Conservation (phyloP, 164 flowering plant genomes). For the Annona cherimola region DNA sequence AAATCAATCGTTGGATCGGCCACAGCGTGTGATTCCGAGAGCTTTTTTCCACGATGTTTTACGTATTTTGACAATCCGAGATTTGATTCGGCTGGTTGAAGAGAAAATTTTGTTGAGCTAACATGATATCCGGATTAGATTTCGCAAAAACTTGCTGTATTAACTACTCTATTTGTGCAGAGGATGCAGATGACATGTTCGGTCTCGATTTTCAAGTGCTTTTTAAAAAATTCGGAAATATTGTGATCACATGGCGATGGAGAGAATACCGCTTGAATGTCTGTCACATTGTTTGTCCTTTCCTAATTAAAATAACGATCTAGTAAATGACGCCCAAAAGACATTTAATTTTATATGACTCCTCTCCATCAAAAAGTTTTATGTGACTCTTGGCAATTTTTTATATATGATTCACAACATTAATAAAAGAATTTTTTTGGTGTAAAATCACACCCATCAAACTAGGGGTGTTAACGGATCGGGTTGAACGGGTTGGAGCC, state of each 20-base stretch:
- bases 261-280: conserved; percentile 7
- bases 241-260: background rate
- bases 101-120: too few species aligned
- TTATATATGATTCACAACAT: too few species aligned
- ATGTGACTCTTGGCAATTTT: too few species aligned
- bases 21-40: background rate
- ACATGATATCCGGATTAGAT: background rate
- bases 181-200: background rate
- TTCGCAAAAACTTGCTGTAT: background rate
- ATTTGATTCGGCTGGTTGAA: background rate
- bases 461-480: too few species aligned
- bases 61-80: background rate
- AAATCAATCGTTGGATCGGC: background rate
- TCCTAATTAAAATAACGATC: too few species aligned
- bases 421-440: too few species aligned
- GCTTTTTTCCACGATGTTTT: background rate
- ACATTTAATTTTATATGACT: too few species aligned
- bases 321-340: too few species aligned
- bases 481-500: too few species aligned
- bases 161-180: too few species aligned
- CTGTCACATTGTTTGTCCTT: background rate
- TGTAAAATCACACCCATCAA: too few species aligned
- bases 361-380: too few species aligned
- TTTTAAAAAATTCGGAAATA: background rate
- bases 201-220: background rate